Conservation (phyloP, 306 rosid genomes). For the Carpinus fangiana region DNA sequence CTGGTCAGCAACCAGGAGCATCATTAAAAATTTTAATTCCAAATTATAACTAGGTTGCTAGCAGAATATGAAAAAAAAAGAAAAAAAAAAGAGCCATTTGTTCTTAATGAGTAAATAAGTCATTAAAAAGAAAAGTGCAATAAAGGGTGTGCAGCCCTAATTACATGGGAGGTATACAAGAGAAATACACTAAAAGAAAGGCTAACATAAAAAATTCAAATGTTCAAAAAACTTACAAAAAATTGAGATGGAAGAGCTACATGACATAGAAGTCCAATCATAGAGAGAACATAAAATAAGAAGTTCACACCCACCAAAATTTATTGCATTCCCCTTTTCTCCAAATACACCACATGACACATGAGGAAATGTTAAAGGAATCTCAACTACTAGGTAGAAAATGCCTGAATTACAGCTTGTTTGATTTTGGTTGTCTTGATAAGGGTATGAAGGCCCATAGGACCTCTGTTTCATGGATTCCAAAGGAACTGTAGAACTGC, state of each 20-base stretch:
- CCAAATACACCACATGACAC: neutral
- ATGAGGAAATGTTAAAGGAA: slow-evolving; percentile 20
- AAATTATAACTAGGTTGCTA: slow-evolving; percentile 33
- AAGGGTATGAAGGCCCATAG: slow-evolving; percentile 5
- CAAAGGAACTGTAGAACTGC: neutral
- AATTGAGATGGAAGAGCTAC: neutral
- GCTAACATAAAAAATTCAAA: neutral
- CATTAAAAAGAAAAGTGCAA: neutral
- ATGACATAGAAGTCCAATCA: neutral
- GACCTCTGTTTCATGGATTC: slow-evolving; percentile 17
- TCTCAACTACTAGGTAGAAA: slow-evolving; percentile 36
- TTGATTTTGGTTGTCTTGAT: slow-evolving; percentile 18
- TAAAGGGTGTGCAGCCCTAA: neutral
- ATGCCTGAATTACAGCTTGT: slow-evolving; percentile 17
- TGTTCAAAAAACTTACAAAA: neutral
- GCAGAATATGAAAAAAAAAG: slow-evolving; percentile 30
- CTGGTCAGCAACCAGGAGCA: slow-evolving; percentile 21
- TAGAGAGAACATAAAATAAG: neutral
- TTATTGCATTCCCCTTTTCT: neutral
- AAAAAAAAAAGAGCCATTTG: slow-evolving; percentile 6
- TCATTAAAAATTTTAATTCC: slow-evolving; percentile 24
- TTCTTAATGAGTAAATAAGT: too few relatives aligned
- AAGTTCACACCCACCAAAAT: neutral
- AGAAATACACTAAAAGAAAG: neutral
- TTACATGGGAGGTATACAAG: neutral